phyloP scores from a whole-genome alignment of 345 rosid genomes.

The Hibiscus trionum region DNA sequence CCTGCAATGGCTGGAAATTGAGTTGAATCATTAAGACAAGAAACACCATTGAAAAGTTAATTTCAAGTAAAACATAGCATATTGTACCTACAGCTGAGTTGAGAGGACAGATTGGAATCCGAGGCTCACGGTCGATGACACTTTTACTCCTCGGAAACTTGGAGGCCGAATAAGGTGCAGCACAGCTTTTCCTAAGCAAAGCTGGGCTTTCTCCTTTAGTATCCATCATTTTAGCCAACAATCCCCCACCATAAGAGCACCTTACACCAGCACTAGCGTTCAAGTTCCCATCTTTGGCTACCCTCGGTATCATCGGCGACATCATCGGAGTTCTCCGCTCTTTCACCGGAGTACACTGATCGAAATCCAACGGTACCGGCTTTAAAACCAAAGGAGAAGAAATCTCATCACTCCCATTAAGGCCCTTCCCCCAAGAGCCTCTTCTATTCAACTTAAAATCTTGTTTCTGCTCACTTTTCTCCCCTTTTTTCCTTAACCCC shows the following conservation, averaged over 20 bases:
- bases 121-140: constrained; percentile 52
- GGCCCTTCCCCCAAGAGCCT: constrained; percentile 73
- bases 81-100: constrained; percentile 87
- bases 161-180: constrained; percentile 39
- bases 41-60: background rate
- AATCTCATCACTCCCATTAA: constrained; percentile 30
- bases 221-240: constrained; percentile 52
- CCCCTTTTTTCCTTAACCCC: constrained; percentile 52
- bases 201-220: constrained; percentile 52
- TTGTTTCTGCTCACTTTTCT: constrained; percentile 32
- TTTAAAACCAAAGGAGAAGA: constrained; percentile 63
- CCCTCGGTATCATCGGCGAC: constrained; percentile 36
- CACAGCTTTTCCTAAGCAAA: constrained; percentile 73
- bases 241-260: constrained; percentile 68
- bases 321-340: constrained; percentile 28
- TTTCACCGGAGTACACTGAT: constrained; percentile 78
- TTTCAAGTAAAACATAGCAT: background rate
- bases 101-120: constrained; percentile 49
- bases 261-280: constrained; percentile 35
- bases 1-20: constrained; percentile 22
- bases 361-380: constrained; percentile 80
- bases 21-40: background rate
- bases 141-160: constrained; percentile 79
- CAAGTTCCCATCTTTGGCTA: constrained; percentile 34
- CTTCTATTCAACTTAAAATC: constrained; percentile 43